A percentile compares a stretch with the other conserved stretches of the same genome.
phyloP scores from a whole-genome alignment of 495 filamentous ascomycete genomes.

The Glutinoglossum americanum region DNA sequence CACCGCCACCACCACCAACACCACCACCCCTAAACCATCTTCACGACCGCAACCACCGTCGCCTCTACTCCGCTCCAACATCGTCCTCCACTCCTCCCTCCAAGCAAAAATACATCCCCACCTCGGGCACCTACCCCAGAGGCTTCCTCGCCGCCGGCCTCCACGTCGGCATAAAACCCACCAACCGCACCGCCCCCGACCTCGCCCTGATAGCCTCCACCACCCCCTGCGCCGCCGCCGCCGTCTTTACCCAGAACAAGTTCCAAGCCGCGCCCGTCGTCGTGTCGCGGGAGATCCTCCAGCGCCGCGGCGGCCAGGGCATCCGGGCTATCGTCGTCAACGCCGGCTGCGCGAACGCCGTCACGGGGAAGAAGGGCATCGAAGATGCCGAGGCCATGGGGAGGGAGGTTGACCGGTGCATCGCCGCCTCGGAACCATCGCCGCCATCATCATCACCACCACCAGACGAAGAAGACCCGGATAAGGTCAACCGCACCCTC shows the following conservation, averaged over 20 bases:
- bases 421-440: too few species aligned
- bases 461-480: too few species aligned
- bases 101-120: slow-evolving; percentile 69
- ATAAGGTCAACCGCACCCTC: slow-evolving; percentile 52
- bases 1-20: too few species aligned
- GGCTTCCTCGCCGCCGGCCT: slow-evolving; percentile 76
- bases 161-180: slow-evolving; percentile 82
- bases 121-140: slow-evolving; percentile 63
- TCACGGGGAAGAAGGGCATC: slow-evolving; percentile 78
- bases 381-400: slow-evolving; percentile 81
- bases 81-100: slow-evolving; percentile 17
- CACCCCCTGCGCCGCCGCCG: slow-evolving; percentile 71
- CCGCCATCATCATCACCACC: too few species aligned
- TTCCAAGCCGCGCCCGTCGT: slow-evolving; percentile 93
- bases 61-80: slow-evolving; percentile 18
- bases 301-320: slow-evolving; percentile 40
- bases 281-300: slow-evolving; percentile 50
- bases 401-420: slow-evolving; percentile 45
- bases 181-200: slow-evolving; percentile 75
- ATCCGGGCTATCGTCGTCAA: slow-evolving; percentile 78
- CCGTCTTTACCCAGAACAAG: slow-evolving; percentile 94
- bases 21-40: too few species aligned
- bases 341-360: slow-evolving; percentile 91
- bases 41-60: too few species aligned
- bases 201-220: slow-evolving; percentile 77